A percentile compares a stretch with the other conserved stretches of the same genome.
phyloP scores from a whole-genome alignment of 2,329 filamentous ascomycete species.

The Parafenestella ontariensis region DNA sequence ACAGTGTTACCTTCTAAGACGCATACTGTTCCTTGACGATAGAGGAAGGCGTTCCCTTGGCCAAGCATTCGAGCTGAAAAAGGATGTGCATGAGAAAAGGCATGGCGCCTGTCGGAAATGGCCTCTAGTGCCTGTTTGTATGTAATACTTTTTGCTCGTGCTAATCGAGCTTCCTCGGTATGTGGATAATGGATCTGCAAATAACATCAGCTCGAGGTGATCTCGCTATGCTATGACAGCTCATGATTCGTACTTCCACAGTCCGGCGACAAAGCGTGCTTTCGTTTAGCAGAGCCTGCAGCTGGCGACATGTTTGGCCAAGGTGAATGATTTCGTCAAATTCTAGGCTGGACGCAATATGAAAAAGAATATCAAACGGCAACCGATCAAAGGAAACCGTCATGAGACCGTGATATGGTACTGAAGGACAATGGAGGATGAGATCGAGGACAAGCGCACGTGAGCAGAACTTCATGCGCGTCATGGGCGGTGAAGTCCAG shows the following conservation, averaged over 20 bases:
- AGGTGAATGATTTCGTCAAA: slow-evolving; percentile 66
- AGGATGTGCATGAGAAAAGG: slow-evolving; percentile 67
- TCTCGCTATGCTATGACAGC: slow-evolving; percentile 7
- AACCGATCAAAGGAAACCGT: slow-evolving; percentile 53
- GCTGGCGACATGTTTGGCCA: slow-evolving; percentile 59
- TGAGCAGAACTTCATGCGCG: not conserved
- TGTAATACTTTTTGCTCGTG: slow-evolving; percentile 43
- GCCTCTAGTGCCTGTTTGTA: slow-evolving; percentile 65
- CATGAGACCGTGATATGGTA: slow-evolving; percentile 27
- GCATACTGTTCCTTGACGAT: slow-evolving; percentile 69
- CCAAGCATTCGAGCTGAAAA: slow-evolving; percentile 68
- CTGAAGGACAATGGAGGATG: slow-evolving; percentile 1
- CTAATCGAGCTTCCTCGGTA: slow-evolving; percentile 55
- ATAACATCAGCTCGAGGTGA: slow-evolving; percentile 1
- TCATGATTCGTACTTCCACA: slow-evolving; percentile 59
- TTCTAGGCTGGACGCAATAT: slow-evolving; percentile 62
- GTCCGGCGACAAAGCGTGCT: slow-evolving; percentile 64
- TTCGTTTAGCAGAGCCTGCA: slow-evolving; percentile 61
- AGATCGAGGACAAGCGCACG: not conserved
- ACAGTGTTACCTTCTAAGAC: slow-evolving; percentile 64
- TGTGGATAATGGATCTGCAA: slow-evolving; percentile 51
- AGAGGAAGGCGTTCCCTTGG: slow-evolving; percentile 67
- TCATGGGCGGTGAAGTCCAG: not conserved
- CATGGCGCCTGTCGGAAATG: slow-evolving; percentile 66
- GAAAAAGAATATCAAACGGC: slow-evolving; percentile 70